A percentile compares a stretch with the other conserved stretches of the same genome.
phyloP scores from a whole-genome alignment of 371 early-diverging fungal species.

The Sporodiniella umbellata region DNA sequence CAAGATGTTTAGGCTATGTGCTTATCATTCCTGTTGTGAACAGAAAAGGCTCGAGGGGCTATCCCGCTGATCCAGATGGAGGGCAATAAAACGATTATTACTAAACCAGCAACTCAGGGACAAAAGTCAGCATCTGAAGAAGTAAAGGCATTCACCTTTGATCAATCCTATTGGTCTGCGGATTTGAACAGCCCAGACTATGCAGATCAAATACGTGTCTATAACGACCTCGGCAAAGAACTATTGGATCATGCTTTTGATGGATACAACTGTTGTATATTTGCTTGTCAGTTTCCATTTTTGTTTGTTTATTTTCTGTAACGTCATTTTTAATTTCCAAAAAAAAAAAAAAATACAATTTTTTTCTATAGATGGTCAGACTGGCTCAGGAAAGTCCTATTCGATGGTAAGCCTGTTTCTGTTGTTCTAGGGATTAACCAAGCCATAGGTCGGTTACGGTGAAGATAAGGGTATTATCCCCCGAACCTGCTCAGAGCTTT shows the following conservation, averaged over 20 bases:
- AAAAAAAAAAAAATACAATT: too few relatives aligned
- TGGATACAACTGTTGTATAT: constrained; percentile 82
- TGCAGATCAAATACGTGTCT: constrained; percentile 73
- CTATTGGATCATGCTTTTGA: constrained; percentile 78
- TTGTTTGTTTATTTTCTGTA: neutral
- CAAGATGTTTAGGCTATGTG: neutral
- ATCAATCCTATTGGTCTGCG: constrained; percentile 77
- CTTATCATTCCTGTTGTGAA: too few relatives aligned
- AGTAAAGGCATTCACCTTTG: constrained; percentile 69
- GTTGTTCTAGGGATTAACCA: neutral
- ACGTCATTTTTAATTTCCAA: too few relatives aligned
- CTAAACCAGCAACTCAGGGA: constrained; percentile 35
- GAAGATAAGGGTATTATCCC: constrained; percentile 80
- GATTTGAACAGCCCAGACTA: constrained; percentile 53
- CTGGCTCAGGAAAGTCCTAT: constrained; percentile 77
- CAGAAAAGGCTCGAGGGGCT: constrained; percentile 58
- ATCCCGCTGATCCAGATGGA: constrained; percentile 58
- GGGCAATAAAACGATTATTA: constrained; percentile 60
- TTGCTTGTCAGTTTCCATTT: constrained; percentile 57
- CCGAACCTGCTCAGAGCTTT: constrained; percentile 69
- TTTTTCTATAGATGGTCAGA: constrained; percentile 69
- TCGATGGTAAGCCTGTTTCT: constrained; percentile 48
- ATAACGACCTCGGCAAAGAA: constrained; percentile 65
- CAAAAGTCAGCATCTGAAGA: constrained; percentile 22
- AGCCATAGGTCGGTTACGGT: constrained; percentile 56